Evolutionary conservation across 169 alveolate species (phyloP).

Genomic region (Plasmodium ovale): DNA sequence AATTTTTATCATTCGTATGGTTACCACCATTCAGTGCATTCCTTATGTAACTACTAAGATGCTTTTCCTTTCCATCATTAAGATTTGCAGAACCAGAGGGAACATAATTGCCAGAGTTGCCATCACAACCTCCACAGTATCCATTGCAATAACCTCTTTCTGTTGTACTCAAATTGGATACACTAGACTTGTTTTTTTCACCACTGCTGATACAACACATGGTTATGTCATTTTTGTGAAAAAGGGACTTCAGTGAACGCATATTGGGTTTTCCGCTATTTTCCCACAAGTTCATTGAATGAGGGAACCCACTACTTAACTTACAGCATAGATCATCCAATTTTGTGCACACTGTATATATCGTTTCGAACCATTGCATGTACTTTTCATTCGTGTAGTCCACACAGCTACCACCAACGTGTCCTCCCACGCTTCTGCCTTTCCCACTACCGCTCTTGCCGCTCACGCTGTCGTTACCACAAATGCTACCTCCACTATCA

Average conservation of each 20-base stretch:
- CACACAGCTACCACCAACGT: not conserved
- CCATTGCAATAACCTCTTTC: not conserved
- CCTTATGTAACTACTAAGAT: too few relatives aligned
- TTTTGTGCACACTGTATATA: conserved; percentile 78
- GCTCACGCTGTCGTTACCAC: not conserved
- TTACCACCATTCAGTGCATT: too few relatives aligned
- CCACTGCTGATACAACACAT: not conserved
- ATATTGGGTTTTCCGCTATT: conserved; percentile 20
- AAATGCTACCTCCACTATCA: too few relatives aligned
- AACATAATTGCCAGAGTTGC: too few relatives aligned
- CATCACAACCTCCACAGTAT: not conserved
- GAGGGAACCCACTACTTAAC: conserved; percentile 73
- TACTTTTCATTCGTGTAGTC: conserved; percentile 23
- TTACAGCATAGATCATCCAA: conserved; percentile 80
- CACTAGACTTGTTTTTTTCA: conserved; percentile 2
- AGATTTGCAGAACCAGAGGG: too few relatives aligned
- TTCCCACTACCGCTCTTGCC: not conserved
- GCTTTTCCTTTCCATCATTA: too few relatives aligned
- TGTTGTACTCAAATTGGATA: not conserved
- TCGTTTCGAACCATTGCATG: conserved; percentile 81
- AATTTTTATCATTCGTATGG: too few relatives aligned
- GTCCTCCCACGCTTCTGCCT: not conserved
- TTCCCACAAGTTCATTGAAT: conserved; percentile 80
- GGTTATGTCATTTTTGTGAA: conserved; percentile 21
- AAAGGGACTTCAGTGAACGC: conserved; percentile 10